phyloP scores from a whole-genome alignment of 2,329 filamentous ascomycete genomes.

The Emmonsia crescens region DNA sequence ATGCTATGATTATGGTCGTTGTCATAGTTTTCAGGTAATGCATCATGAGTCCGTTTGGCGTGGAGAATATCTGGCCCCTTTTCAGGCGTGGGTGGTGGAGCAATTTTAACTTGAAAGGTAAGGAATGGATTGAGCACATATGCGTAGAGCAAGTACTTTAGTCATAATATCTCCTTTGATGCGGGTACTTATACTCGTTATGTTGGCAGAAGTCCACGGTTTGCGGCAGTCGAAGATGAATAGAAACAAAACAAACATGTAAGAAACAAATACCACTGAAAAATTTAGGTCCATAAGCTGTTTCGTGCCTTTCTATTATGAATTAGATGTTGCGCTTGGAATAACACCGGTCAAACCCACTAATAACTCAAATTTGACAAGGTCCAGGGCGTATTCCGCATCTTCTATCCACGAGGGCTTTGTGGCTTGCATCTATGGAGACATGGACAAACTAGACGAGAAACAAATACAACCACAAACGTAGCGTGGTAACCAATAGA shows the following conservation, averaged over 20 bases:
- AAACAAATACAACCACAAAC: background rate
- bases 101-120: background rate
- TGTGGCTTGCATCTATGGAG: background rate
- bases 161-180: background rate
- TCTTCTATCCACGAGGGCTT: background rate
- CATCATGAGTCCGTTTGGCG: background rate
- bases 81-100: background rate
- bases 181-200: background rate
- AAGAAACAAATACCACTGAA: background rate
- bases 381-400: background rate
- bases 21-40: background rate
- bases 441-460: background rate
- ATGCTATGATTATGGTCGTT: background rate
- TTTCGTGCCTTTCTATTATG: background rate
- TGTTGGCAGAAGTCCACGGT: background rate
- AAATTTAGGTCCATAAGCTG: background rate
- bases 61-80: background rate
- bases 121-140: background rate
- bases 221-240: background rate
- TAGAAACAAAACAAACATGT: background rate
- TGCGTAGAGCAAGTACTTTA: too few species aligned
- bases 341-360: background rate
- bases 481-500: background rate
- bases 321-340: background rate
- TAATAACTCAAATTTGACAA: background rate